Conservation (phyloP, 2,329 filamentous ascomycete genomes). For the Penicillium glabrum region DNA sequence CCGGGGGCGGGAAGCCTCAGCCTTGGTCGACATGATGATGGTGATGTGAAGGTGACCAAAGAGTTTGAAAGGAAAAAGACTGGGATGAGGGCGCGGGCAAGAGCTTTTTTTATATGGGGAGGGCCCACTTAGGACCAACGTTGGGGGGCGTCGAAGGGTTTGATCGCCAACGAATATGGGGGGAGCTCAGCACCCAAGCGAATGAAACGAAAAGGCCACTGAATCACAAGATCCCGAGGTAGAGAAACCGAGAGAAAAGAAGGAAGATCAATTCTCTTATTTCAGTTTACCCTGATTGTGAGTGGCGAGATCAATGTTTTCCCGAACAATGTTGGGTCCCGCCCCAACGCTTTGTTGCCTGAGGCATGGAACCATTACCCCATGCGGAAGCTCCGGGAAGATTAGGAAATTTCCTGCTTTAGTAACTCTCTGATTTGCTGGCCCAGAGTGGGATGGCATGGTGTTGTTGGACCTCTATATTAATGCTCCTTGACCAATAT, state of each 20-base stretch:
- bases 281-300: neutral
- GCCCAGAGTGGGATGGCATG: neutral
- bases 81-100: constrained; percentile 8
- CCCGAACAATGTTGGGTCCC: constrained; percentile 29
- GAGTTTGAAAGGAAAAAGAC: constrained; percentile 4
- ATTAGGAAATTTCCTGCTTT: neutral
- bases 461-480: neutral
- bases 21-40: constrained; percentile 37
- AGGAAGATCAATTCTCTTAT: constrained; percentile 6
- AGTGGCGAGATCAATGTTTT: constrained; percentile 16
- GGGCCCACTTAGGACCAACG: constrained; percentile 26
- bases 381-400: neutral
- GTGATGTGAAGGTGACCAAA: constrained; percentile 9
- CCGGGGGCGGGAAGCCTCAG: constrained; percentile 34
- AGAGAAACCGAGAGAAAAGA: neutral
- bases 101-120: constrained; percentile 20
- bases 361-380: constrained; percentile 4
- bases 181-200: constrained; percentile 14
- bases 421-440: neutral
- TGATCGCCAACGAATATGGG: constrained; percentile 26
- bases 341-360: constrained; percentile 33
- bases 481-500: neutral
- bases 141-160: constrained; percentile 22
- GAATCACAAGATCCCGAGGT: constrained; percentile 35
- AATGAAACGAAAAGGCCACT: constrained; percentile 1